Conservation (phyloP, 768 basidiomycete genomes). For the Termitomyces sp. region DNA sequence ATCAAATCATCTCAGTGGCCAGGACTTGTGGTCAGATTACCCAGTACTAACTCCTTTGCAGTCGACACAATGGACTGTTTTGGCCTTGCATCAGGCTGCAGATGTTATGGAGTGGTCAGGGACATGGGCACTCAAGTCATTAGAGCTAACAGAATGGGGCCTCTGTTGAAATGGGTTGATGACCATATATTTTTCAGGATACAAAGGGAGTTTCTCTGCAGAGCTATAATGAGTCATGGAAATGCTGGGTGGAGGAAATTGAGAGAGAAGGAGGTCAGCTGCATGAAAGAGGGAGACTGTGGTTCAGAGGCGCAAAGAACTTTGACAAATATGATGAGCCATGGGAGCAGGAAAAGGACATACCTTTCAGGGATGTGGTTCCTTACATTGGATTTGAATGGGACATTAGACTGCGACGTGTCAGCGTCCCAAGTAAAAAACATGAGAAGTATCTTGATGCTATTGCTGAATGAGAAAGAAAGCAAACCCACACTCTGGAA, state of each 20-base stretch:
- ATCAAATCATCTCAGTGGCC: slow-evolving; percentile 31
- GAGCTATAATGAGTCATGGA: background rate
- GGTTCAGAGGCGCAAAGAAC: background rate
- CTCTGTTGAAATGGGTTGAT: slow-evolving; percentile 25
- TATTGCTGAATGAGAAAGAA: background rate
- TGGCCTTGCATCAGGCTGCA: slow-evolving; percentile 13
- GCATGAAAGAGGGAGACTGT: background rate
- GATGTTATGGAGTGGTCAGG: slow-evolving; percentile 18
- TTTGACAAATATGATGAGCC: background rate
- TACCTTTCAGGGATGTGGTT: background rate
- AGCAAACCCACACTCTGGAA: background rate
- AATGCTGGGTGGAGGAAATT: background rate
- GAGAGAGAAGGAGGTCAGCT: background rate
- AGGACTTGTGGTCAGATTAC: slow-evolving; percentile 20
- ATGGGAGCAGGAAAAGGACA: background rate
- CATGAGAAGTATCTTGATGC: background rate
- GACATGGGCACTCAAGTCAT: slow-evolving; percentile 21
- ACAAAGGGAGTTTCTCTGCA: background rate
- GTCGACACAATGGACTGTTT: slow-evolving; percentile 24
- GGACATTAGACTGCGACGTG: background rate
- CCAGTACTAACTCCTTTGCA: slow-evolving; percentile 10
- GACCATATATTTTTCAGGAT: slow-evolving; percentile 26
- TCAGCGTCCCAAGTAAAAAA: background rate
- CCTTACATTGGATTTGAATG: background rate
- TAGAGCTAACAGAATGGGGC: slow-evolving; percentile 18